These are phyloP conservation scores for Pseudoneurospora amorphoporcata DNA, from an alignment of 495 filamentous ascomycete genomes.

Conservation along the genomic window DNA sequence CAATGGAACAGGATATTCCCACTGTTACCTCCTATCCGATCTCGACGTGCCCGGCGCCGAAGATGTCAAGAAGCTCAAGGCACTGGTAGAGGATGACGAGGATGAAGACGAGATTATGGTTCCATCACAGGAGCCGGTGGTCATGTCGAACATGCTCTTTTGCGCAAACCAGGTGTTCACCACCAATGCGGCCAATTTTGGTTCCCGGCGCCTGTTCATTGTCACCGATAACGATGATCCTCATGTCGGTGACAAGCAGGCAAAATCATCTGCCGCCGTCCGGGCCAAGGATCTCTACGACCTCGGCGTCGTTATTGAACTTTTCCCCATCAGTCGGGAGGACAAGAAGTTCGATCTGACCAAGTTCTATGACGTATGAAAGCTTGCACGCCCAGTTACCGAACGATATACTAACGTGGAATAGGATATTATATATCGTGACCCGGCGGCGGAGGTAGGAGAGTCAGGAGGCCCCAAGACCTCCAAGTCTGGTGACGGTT, in stretches of 20 bases:
- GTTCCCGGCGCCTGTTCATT: slow-evolving; percentile 83
- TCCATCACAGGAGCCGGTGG: slow-evolving; percentile 56
- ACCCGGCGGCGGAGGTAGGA: slow-evolving; percentile 54
- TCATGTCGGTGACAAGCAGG: slow-evolving; percentile 56
- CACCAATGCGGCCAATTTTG: slow-evolving; percentile 87
- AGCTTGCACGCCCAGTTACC: neutral
- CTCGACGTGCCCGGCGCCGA: slow-evolving; percentile 77
- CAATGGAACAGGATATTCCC: slow-evolving; percentile 61
- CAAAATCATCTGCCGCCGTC: slow-evolving; percentile 66
- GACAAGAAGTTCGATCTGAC: slow-evolving; percentile 69
- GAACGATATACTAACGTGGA: slow-evolving; percentile 8
- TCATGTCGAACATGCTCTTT: slow-evolving; percentile 87
- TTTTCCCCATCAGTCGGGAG: slow-evolving; percentile 78
- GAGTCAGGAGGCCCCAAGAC: slow-evolving; percentile 28
- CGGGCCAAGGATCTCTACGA: slow-evolving; percentile 94
- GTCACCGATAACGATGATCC: slow-evolving; percentile 94
- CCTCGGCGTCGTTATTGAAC: slow-evolving; percentile 81
- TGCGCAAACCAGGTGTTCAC: slow-evolving; percentile 96
- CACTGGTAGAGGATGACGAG: slow-evolving; percentile 59
- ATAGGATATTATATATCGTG: slow-evolving; percentile 72
- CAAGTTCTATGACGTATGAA: slow-evolving; percentile 81
- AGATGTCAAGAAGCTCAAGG: slow-evolving; percentile 72
- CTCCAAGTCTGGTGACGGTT: slow-evolving; percentile 55
- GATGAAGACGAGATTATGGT: slow-evolving; percentile 60
- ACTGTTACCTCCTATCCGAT: slow-evolving; percentile 88